These are phyloP conservation scores for Fraxinus cuspidata DNA, from an alignment of 257 asterid species.

Conservation along the genomic window DNA sequence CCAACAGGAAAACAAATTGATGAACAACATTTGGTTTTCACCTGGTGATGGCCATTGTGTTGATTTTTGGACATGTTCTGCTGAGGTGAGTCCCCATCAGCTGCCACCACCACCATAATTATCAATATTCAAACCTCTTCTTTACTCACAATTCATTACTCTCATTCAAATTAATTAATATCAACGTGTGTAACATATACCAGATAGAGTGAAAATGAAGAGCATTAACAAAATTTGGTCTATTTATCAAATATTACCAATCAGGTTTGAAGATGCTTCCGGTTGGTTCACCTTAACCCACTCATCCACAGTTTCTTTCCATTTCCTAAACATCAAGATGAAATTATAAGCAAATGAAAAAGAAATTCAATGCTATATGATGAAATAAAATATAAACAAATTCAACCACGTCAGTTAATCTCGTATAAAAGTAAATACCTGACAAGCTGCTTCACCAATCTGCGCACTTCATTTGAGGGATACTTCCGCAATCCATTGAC, in stretches of 20 bases:
- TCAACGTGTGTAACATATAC: not conserved
- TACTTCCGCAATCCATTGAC: conserved; percentile 88
- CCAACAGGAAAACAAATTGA: conserved; percentile 25
- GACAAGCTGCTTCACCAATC: conserved; percentile 89
- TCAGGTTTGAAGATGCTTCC: conserved; percentile 50
- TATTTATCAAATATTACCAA: conserved; percentile 46
- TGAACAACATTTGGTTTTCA: conserved; percentile 39
- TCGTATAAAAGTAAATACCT: conserved; percentile 45
- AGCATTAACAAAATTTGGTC: not conserved
- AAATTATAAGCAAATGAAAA: not conserved
- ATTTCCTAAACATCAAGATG: conserved; percentile 51
- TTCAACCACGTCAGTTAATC: conserved; percentile 10
- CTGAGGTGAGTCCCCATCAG: conserved; percentile 97
- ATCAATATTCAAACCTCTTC: conserved; percentile 34
- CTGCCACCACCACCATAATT: conserved; percentile 61
- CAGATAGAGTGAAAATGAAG: not conserved
- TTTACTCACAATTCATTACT: conserved; percentile 28
- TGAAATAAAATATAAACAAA: conserved; percentile 5
- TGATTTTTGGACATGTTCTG: conserved; percentile 60
- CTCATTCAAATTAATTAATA: conserved; percentile 14
- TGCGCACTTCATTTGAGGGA: conserved; percentile 70
- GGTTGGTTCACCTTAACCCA: conserved; percentile 85
- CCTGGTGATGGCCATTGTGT: conserved; percentile 88
- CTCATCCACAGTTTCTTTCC: conserved; percentile 94
- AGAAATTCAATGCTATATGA: not conserved